Conservation (phyloP, 2,329 filamentous ascomycete genomes). For the Aspergillus nomiae region DNA sequence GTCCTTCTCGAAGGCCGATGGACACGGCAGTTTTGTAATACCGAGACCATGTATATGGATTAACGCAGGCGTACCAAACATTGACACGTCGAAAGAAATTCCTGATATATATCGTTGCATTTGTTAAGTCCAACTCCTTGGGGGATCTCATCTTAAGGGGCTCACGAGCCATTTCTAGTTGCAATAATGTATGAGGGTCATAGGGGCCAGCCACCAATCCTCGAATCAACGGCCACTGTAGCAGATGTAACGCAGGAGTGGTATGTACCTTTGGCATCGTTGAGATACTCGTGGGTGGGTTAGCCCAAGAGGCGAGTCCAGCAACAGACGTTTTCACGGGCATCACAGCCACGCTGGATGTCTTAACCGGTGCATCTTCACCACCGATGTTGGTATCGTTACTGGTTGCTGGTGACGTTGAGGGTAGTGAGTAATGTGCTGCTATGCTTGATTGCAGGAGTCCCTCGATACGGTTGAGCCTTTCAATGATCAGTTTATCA, state of each 20-base stretch:
- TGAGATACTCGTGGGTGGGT: slow-evolving; percentile 67
- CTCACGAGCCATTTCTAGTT: slow-evolving; percentile 77
- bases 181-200: slow-evolving; percentile 77
- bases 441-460: slow-evolving; percentile 72
- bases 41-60: slow-evolving; percentile 75
- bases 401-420: slow-evolving; percentile 66
- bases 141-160: slow-evolving; percentile 64
- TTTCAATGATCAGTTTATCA: slow-evolving; percentile 82
- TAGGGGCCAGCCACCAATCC: slow-evolving; percentile 74
- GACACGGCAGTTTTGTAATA: slow-evolving; percentile 76
- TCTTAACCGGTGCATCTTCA: slow-evolving; percentile 54
- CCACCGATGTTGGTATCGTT: slow-evolving; percentile 64
- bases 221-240: slow-evolving; percentile 79
- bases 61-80: slow-evolving; percentile 83
- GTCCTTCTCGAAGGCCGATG: slow-evolving; percentile 74
- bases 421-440: slow-evolving; percentile 45
- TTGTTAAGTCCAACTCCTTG: slow-evolving; percentile 70
- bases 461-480: slow-evolving; percentile 74
- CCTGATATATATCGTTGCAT: slow-evolving; percentile 73
- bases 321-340: slow-evolving; percentile 55
- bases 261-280: slow-evolving; percentile 86
- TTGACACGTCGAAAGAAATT: slow-evolving; percentile 82
- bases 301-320: slow-evolving; percentile 73
- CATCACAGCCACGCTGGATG: slow-evolving; percentile 15
- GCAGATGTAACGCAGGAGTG: slow-evolving; percentile 67